phyloP scores from a whole-genome alignment of 1,284 basidiomycete genomes.

The Neolentinus lepideus region DNA sequence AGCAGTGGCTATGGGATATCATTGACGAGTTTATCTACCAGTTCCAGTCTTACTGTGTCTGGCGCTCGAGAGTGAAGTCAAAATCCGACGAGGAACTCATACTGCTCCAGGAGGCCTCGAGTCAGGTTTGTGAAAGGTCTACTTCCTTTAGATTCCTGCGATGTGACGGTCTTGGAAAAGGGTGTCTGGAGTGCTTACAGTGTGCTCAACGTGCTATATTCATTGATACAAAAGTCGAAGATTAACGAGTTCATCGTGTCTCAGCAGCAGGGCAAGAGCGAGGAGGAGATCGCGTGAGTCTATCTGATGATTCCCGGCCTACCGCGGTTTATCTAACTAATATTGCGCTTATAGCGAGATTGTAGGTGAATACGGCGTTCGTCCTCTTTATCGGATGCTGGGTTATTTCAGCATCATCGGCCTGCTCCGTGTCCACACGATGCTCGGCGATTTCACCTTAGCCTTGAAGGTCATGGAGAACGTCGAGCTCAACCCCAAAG shows the following conservation, averaged over 20 bases:
- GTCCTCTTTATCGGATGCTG: conserved; percentile 91
- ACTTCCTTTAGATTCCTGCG: not conserved
- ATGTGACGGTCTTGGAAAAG: not conserved
- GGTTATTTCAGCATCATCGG: conserved; percentile 98
- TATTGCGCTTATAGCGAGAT: conserved; percentile 50
- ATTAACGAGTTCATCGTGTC: conserved; percentile 93
- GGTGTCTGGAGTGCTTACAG: conserved; percentile 93
- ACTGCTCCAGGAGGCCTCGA: conserved; percentile 68
- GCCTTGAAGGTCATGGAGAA: conserved; percentile 95
- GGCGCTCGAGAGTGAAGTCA: conserved; percentile 78
- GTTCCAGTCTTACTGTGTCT: conserved; percentile 93
- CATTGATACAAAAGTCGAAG: conserved; percentile 93
- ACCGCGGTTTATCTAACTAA: conserved; percentile 5
- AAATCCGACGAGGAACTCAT: conserved; percentile 89
- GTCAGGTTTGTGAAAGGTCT: conserved; percentile 41
- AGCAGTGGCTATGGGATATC: conserved; percentile 99
- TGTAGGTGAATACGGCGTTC: conserved; percentile 87
- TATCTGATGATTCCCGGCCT: not conserved
- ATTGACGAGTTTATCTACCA: conserved; percentile 99
- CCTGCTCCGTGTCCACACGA: conserved; percentile 89
- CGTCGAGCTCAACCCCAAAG: conserved; percentile 85
- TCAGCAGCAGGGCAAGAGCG: conserved; percentile 69
- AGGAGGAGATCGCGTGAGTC: conserved; percentile 78
- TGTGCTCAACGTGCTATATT: conserved; percentile 96
- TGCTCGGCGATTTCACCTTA: conserved; percentile 94